phyloP scores from a whole-genome alignment of 2,329 filamentous ascomycete genomes.

The Whalleya microplaca region DNA sequence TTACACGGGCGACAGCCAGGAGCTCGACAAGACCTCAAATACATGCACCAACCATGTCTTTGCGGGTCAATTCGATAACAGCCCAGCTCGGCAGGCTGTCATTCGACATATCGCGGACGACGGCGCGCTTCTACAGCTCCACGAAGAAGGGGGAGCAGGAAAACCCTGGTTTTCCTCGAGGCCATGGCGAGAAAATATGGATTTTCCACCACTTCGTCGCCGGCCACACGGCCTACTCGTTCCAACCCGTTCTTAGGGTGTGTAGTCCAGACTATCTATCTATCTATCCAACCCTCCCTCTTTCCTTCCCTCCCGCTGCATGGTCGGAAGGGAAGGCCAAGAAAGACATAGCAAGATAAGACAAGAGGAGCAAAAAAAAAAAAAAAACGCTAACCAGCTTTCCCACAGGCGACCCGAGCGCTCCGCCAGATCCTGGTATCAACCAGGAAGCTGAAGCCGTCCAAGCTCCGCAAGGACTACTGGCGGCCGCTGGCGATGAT shows the following conservation, averaged over 20 bases:
- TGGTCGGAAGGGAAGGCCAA: no score
- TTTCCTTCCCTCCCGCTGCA: no score
- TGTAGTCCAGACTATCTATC: conserved; percentile 24
- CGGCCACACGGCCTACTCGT: conserved; percentile 58
- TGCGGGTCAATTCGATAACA: conserved; percentile 43
- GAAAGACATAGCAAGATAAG: no score
- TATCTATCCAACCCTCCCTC: no score
- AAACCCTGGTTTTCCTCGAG: conserved; percentile 34
- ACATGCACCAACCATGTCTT: conserved; percentile 31
- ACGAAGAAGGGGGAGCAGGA: conserved; percentile 13
- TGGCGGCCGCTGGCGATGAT: conserved; percentile 66
- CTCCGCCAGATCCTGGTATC: conserved; percentile 54
- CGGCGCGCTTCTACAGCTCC: conserved; percentile 44
- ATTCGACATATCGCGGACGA: conserved; percentile 43
- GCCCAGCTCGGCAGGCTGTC: conserved; percentile 48
- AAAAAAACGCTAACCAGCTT: no score
- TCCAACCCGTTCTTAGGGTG: conserved; percentile 50
- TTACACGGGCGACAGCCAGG: neutral
- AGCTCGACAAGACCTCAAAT: conserved; percentile 7
- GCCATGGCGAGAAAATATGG: conserved; percentile 62
- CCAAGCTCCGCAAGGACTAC: conserved; percentile 68
- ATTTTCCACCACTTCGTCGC: conserved; percentile 55
- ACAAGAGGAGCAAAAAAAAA: no score
- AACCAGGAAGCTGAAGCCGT: conserved; percentile 68
- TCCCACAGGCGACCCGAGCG: no score